Percentiles rank a stretch among this genome's conserved stretches.
phyloP scores from a whole-genome alignment of 2,329 filamentous ascomycete genomes.

The Thielaviopsis musarum region DNA sequence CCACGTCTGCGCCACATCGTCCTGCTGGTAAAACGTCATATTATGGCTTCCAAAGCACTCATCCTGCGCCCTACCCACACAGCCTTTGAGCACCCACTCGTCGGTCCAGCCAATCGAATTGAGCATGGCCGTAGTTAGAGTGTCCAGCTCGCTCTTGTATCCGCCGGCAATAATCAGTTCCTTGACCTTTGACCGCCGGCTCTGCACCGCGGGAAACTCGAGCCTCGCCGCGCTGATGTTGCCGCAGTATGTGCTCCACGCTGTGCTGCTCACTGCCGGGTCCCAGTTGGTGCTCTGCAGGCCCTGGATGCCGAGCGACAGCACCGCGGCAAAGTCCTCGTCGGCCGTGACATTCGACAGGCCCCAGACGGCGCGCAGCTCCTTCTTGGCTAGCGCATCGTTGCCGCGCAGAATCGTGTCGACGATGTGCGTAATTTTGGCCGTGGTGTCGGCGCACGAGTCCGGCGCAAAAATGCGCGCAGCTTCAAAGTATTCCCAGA shows the following conservation, averaged over 20 bases:
- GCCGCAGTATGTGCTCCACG: slow-evolving; percentile 31
- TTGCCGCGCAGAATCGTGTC: slow-evolving; percentile 33
- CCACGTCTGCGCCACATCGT: slow-evolving; percentile 10
- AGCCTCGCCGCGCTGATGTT: slow-evolving; percentile 25
- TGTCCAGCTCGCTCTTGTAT: slow-evolving; percentile 22
- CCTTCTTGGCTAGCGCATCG: slow-evolving; percentile 21
- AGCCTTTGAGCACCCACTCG: slow-evolving; percentile 16
- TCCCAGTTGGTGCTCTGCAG: slow-evolving; percentile 39
- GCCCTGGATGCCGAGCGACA: slow-evolving; percentile 25
- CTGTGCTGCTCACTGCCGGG: slow-evolving; percentile 24
- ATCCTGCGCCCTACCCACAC: slow-evolving; percentile 19
- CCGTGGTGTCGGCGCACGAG: slow-evolving; percentile 47
- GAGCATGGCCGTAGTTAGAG: slow-evolving; percentile 27
- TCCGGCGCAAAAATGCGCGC: slow-evolving; percentile 31
- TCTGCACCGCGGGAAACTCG: slow-evolving; percentile 24
- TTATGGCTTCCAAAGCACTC: slow-evolving; percentile 23
- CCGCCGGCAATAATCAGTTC: slow-evolving; percentile 26
- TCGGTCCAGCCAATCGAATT: slow-evolving; percentile 35
- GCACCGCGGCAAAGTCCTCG: slow-evolving; percentile 30
- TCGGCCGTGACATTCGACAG: slow-evolving; percentile 25
- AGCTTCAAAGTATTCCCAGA: slow-evolving; percentile 45
- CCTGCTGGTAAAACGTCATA: slow-evolving; percentile 13
- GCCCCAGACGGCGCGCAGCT: slow-evolving; percentile 32
- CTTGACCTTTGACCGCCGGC: not conserved
- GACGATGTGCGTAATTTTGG: slow-evolving; percentile 35